These are phyloP conservation scores for Tulasnella sp. DNA, from an alignment of 768 basidiomycete genomes.

Conservation along the genomic window DNA sequence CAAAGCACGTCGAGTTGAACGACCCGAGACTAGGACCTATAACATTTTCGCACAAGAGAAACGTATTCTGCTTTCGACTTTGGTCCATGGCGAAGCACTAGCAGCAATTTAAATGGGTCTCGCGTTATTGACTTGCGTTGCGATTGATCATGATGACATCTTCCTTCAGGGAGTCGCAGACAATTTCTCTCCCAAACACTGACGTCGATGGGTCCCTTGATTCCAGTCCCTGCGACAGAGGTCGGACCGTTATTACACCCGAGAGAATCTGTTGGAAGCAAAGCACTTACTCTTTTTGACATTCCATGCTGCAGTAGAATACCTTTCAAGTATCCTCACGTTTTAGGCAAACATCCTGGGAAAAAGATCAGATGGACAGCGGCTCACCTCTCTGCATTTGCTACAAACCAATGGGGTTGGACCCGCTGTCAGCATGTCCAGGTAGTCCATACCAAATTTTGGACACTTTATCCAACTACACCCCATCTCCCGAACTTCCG, in stretches of 20 bases:
- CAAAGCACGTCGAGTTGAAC: too few species aligned
- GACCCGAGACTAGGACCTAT: too few species aligned
- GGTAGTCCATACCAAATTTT: neutral
- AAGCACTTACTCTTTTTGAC: neutral
- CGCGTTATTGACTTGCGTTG: too few species aligned
- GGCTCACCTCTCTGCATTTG: neutral
- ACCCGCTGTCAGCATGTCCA: neutral
- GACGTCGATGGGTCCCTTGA: neutral
- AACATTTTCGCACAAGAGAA: too few species aligned
- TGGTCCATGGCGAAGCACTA: too few species aligned
- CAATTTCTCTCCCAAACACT: neutral
- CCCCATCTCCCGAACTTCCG: neutral
- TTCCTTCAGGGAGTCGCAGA: too few species aligned
- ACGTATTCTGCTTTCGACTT: too few species aligned
- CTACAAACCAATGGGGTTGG: neutral
- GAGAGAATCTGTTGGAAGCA: neutral
- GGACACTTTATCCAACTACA: neutral
- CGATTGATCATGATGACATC: too few species aligned
- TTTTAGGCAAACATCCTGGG: too few species aligned
- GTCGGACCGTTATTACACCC: neutral
- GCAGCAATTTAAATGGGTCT: too few species aligned
- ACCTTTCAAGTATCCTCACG: neutral
- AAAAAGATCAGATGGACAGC: neutral
- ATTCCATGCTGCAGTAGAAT: neutral
- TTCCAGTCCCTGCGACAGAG: neutral